Conservation (phyloP, 2,329 filamentous ascomycete genomes). For the Cladophialophora yegresii region DNA sequence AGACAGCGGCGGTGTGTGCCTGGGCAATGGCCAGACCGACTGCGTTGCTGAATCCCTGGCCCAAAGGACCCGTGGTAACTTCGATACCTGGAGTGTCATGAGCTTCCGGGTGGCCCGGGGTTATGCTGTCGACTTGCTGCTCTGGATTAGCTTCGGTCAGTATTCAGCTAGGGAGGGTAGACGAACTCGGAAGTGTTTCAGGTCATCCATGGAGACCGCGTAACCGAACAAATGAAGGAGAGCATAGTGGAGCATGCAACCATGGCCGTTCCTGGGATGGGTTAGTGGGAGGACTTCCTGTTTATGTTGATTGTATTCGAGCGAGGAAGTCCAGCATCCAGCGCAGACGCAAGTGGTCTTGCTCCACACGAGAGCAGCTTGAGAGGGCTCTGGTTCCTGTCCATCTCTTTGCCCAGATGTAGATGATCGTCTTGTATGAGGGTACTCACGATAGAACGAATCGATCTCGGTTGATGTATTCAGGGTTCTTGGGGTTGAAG, state of each 20-base stretch:
- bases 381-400: neutral
- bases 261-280: constrained; percentile 81
- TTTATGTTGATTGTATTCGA: neutral
- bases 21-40: constrained; percentile 97
- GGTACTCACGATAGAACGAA: constrained; percentile 94
- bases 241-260: constrained; percentile 99
- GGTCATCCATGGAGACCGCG: constrained; percentile 78
- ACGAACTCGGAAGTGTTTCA: constrained; percentile 93
- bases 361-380: neutral
- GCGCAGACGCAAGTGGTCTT: neutral
- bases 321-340: neutral
- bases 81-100: constrained; percentile 96
- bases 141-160: constrained; percentile 32
- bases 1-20: constrained; percentile 82
- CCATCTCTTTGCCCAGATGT: neutral
- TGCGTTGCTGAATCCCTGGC: constrained; percentile 95
- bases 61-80: constrained; percentile 96
- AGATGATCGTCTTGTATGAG: neutral
- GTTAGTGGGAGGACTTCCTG: constrained; percentile 19
- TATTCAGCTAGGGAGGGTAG: constrained; percentile 52
- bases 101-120: constrained; percentile 92
- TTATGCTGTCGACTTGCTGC: constrained; percentile 73
- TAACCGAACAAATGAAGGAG: constrained; percentile 97
- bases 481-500: constrained; percentile 99
- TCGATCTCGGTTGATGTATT: constrained; percentile 95